These are phyloP conservation scores for Xanthoconium stramineum DNA, from an alignment of 768 basidiomycete species.

Conservation along the genomic window DNA sequence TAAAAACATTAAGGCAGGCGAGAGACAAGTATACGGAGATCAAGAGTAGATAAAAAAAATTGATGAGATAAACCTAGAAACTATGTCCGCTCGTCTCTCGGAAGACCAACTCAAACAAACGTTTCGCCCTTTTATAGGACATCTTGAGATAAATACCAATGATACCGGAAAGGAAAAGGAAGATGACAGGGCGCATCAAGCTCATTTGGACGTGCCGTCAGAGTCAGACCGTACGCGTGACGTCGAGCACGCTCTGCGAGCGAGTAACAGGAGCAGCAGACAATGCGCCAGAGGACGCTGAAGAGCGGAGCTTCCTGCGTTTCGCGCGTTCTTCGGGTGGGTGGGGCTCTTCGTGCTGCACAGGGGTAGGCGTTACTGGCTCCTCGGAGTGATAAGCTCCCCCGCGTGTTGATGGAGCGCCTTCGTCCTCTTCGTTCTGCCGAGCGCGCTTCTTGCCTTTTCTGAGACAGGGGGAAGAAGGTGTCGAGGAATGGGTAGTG, in stretches of 20 bases:
- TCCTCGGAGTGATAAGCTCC: neutral
- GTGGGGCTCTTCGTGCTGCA: neutral
- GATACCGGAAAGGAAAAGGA: neutral
- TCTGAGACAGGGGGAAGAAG: conserved; percentile 9
- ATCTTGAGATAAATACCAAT: neutral
- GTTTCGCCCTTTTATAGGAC: neutral
- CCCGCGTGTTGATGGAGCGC: neutral
- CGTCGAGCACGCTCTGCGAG: conserved; percentile 2
- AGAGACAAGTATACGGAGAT: neutral
- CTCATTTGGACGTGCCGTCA: neutral
- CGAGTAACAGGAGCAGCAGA: neutral
- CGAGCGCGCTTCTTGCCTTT: conserved; percentile 18
- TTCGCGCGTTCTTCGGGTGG: conserved; percentile 1
- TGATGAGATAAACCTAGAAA: neutral
- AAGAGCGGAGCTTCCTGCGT: conserved; percentile 14
- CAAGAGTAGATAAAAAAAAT: neutral
- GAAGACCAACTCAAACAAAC: neutral
- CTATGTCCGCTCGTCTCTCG: conserved; percentile 3
- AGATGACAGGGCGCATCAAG: neutral
- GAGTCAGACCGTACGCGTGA: neutral
- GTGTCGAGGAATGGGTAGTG: neutral
- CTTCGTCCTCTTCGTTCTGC: conserved; percentile 6
- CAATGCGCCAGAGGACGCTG: neutral
- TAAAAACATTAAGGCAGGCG: neutral
- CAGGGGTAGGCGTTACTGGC: neutral